A percentile compares a stretch with the other conserved stretches of the same genome.
Conservation (phyloP, 106 monocot genomes). For the Amphibolis antarctica region DNA sequence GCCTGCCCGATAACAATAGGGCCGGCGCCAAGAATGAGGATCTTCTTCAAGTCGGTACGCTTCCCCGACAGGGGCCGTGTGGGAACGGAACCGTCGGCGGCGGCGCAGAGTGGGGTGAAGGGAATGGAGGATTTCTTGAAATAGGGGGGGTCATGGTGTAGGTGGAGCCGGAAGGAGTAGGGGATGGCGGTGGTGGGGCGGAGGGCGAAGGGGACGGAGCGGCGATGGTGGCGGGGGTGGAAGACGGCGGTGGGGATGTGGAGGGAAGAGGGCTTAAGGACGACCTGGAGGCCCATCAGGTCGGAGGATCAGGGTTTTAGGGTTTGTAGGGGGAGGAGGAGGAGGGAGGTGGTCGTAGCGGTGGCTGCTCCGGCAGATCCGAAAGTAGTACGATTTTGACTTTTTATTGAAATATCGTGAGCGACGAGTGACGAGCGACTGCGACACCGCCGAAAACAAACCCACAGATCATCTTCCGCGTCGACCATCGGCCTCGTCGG, state of each 20-base stretch:
- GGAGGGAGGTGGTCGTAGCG: too few relatives aligned
- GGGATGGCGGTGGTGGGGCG: neutral
- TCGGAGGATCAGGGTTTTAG: neutral
- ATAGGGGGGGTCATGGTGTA: conserved; percentile 5
- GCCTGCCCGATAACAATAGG: conserved; percentile 98
- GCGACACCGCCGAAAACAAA: too few relatives aligned
- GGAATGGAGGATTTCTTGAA: conserved; percentile 3
- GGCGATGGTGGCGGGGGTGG: conserved; percentile 1
- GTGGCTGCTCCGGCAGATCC: too few relatives aligned
- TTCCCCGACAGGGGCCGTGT: conserved; percentile 21
- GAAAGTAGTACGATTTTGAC: too few relatives aligned
- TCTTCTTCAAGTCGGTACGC: conserved; percentile 91
- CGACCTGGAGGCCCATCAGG: conserved; percentile 1
- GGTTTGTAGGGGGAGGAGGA: too few relatives aligned
- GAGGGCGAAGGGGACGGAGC: conserved; percentile 1
- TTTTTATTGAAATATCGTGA: too few relatives aligned
- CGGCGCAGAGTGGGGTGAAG: neutral
- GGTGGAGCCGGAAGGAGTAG: neutral
- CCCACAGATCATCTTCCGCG: too few relatives aligned
- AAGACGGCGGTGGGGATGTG: neutral
- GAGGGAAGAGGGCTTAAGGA: conserved; percentile 3
- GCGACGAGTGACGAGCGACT: too few relatives aligned
- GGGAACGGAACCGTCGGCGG: neutral
- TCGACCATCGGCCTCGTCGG: too few relatives aligned
- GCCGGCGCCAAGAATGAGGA: conserved; percentile 89